A percentile compares a stretch with the other conserved stretches of the same genome.
Conservation (phyloP, 768 basidiomycete genomes). For the Leccinum broughii region DNA sequence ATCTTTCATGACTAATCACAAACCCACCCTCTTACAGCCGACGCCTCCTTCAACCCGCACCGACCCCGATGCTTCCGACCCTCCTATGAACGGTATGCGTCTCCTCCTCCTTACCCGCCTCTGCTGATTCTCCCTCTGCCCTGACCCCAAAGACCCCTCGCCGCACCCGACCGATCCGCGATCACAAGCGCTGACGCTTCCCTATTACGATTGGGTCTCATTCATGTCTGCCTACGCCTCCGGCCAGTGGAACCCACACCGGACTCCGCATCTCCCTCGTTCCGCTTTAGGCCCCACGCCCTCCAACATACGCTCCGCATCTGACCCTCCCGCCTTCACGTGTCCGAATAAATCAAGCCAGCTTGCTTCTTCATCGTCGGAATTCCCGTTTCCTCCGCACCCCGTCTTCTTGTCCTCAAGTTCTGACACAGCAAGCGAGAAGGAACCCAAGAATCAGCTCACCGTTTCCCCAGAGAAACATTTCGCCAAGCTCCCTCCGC, state of each 20-base stretch:
- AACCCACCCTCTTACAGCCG: slow-evolving; percentile 7
- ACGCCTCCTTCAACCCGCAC: slow-evolving; percentile 3
- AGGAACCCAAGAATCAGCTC: slow-evolving; percentile 19
- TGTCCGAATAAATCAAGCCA: slow-evolving; percentile 12
- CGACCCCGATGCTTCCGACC: slow-evolving; percentile 15
- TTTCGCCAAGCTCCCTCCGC: slow-evolving; percentile 27
- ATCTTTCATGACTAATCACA: neutral
- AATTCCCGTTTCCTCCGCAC: slow-evolving; percentile 11
- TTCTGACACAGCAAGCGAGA: slow-evolving; percentile 18
- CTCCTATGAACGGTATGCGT: slow-evolving; percentile 26
- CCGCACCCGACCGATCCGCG: slow-evolving; percentile 13
- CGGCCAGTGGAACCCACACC: slow-evolving; percentile 80
- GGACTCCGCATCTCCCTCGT: slow-evolving; percentile 60
- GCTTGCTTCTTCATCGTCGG: slow-evolving; percentile 9
- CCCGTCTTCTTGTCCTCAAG: slow-evolving; percentile 11
- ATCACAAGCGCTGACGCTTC: slow-evolving; percentile 20
- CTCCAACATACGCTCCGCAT: slow-evolving; percentile 10
- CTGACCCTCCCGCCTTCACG: slow-evolving; percentile 9
- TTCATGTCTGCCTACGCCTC: slow-evolving; percentile 76
- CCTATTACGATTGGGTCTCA: slow-evolving; percentile 65
- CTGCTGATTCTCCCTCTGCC: slow-evolving; percentile 21
- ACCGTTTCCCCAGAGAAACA: slow-evolving; percentile 29
- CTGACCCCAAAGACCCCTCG: slow-evolving; percentile 4
- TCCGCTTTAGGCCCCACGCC: slow-evolving; percentile 27
- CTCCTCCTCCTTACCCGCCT: slow-evolving; percentile 1